Base-by-base conservation (phyloP, 164 flowering plant genomes). In the Vitis rotundifolia region DNA sequence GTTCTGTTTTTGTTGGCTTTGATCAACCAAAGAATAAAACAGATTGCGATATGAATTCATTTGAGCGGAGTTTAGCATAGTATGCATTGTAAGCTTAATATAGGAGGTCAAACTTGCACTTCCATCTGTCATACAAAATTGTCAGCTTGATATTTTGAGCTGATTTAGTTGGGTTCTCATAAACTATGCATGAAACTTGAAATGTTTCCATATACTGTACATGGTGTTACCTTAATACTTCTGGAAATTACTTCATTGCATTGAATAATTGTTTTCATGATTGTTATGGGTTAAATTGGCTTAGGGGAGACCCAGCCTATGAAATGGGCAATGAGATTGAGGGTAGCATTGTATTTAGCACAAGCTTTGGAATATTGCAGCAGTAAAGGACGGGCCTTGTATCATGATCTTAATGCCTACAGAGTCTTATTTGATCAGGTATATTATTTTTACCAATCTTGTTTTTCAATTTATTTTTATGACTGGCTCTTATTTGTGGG, bases 281-380 rank as follows among this genome's bases (percentile, higher is more conserved):
- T 50, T 50, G 29, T 59, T 14, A 29, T 9, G 54, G 50, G 54
- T 73, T 67, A 51, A 67, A 63, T 44, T 77, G 72, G 67, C 68
- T 15, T 49, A 93, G 99, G 99, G 99, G 98, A 93, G 70, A 63
- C 71, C 1, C 94, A 89, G 71, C 98, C 98, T 0, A 89, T 95
- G 98, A 90, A 89, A 88, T 95, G 99, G 99, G 91, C 95, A 31
- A 93, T 93, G 97, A 86, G 99, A 75, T 76, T 93, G 80, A 86
- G 98, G 78, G 99, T 95, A 68, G 94, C 94, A 16, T 75, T 88
- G 61, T 88, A 88, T 76, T 77, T 91, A 72, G 91, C 94, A 29
- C 93, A 89, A 82, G 98, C 96, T 22, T 75, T 93, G 76, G 98
- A 93, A 52, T 91, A 89, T 72, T 95, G 99, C 76, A 85, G 92